These are phyloP conservation scores for Aspergillus homomorphus DNA, from an alignment of 495 filamentous ascomycete species.

Conservation along the genomic window DNA sequence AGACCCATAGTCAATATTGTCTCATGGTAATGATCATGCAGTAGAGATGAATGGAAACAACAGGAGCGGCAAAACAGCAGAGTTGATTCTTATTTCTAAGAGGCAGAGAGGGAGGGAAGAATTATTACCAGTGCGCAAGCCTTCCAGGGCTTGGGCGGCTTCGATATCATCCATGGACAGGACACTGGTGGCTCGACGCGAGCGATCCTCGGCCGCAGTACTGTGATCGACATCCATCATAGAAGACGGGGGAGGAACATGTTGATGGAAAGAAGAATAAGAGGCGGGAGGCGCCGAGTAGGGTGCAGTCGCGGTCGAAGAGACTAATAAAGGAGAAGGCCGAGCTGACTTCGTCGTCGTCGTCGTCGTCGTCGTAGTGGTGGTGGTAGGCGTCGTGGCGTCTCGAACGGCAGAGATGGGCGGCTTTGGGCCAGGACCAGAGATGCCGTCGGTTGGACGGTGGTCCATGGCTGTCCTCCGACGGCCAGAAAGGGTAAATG, in stretches of 20 bases:
- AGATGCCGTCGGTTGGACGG: conserved; percentile 15
- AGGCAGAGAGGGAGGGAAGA: neutral
- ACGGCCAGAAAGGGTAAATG: conserved; percentile 1
- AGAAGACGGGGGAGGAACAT: conserved; percentile 27
- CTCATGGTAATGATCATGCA: neutral
- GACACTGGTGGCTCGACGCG: conserved; percentile 45
- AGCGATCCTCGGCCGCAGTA: conserved; percentile 36
- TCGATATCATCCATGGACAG: conserved; percentile 81
- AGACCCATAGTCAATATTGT: neutral
- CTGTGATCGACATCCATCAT: conserved; percentile 43
- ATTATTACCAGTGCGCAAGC: conserved; percentile 71
- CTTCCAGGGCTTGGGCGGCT: conserved; percentile 83
- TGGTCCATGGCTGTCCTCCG: conserved; percentile 23
- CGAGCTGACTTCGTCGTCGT: conserved; percentile 10
- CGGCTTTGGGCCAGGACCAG: conserved; percentile 17
- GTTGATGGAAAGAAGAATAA: conserved; percentile 26
- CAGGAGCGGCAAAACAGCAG: neutral
- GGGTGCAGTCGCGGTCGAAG: conserved; percentile 9
- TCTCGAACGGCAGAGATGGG: conserved; percentile 18
- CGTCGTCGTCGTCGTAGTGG: conserved; percentile 11
- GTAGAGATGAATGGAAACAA: neutral
- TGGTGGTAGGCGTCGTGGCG: conserved; percentile 15
- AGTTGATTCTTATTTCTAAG: neutral
- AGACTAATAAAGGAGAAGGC: conserved; percentile 8
- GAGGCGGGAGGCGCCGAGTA: conserved; percentile 13